Percentiles rank a stretch among this genome's conserved stretches.
These are phyloP conservation scores for Lichtheimia ramosa DNA, from an alignment of 371 early-diverging fungal genomes.

Conservation along the genomic window DNA sequence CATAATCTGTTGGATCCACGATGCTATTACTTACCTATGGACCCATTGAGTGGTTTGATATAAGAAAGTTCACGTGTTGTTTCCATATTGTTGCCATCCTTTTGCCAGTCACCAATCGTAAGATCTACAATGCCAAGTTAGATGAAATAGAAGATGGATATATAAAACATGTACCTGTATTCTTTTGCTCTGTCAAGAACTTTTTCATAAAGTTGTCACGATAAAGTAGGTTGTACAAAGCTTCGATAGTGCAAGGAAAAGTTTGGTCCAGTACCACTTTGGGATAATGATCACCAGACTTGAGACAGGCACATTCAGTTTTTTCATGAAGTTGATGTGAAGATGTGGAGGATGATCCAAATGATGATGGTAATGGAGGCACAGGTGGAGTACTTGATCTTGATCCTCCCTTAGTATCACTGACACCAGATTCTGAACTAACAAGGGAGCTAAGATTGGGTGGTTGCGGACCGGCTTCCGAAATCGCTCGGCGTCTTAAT, in stretches of 20 bases:
- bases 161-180: slow-evolving; percentile 31
- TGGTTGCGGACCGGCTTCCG: slow-evolving; percentile 28
- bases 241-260: slow-evolving; percentile 49
- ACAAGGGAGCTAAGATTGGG: slow-evolving; percentile 13
- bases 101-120: slow-evolving; percentile 41
- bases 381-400: background rate
- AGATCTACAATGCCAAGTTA: slow-evolving; percentile 22
- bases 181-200: slow-evolving; percentile 43
- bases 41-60: slow-evolving; percentile 35
- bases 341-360: background rate
- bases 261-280: slow-evolving; percentile 49
- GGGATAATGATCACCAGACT: slow-evolving; percentile 47
- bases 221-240: slow-evolving; percentile 51
- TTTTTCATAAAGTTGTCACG: slow-evolving; percentile 36
- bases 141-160: background rate
- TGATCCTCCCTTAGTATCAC: background rate
- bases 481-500: slow-evolving; percentile 23
- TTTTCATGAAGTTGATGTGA: slow-evolving; percentile 21
- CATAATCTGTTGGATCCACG: background rate
- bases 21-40: slow-evolving; percentile 32
- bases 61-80: slow-evolving; percentile 37
- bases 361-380: no score
- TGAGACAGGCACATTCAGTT: slow-evolving; percentile 52
- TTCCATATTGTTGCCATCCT: slow-evolving; percentile 22
- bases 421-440: slow-evolving; percentile 1